Conservation (phyloP, 2,329 filamentous ascomycete species). For the Aspergillus luchuensis region DNA sequence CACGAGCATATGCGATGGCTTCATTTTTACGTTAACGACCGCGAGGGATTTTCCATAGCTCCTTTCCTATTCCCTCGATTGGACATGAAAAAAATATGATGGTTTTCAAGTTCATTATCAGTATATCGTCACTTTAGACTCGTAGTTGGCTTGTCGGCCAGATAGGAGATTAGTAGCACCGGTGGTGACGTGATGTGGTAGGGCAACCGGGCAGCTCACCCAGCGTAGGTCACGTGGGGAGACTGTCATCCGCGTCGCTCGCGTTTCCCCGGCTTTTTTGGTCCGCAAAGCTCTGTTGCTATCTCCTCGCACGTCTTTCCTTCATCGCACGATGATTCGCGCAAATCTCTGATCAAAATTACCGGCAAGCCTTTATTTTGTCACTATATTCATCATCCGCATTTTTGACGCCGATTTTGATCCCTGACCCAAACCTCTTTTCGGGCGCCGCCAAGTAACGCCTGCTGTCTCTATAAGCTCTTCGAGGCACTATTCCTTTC, state of each 20-base stretch:
- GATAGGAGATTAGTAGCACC: background rate
- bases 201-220: background rate
- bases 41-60: conserved; percentile 31
- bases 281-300: conserved; percentile 14
- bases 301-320: background rate
- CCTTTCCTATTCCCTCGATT: conserved; percentile 29
- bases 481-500: conserved; percentile 2
- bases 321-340: conserved; percentile 10
- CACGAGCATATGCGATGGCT: conserved; percentile 32
- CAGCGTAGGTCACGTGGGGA: conserved; percentile 18
- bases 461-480: background rate
- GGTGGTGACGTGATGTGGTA: background rate
- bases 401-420: background rate
- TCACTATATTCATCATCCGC: background rate
- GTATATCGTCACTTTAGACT: background rate
- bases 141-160: background rate
- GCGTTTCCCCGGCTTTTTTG: conserved; percentile 25
- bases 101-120: conserved; percentile 18
- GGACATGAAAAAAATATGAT: conserved; percentile 34
- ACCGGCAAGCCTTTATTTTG: background rate
- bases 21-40: conserved; percentile 35
- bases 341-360: background rate
- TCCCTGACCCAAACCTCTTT: background rate
- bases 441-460: background rate
- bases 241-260: conserved; percentile 22